These are phyloP conservation scores for Spiromastix sp. DNA, from an alignment of 2,329 filamentous ascomycete genomes.

Conservation along the genomic window DNA sequence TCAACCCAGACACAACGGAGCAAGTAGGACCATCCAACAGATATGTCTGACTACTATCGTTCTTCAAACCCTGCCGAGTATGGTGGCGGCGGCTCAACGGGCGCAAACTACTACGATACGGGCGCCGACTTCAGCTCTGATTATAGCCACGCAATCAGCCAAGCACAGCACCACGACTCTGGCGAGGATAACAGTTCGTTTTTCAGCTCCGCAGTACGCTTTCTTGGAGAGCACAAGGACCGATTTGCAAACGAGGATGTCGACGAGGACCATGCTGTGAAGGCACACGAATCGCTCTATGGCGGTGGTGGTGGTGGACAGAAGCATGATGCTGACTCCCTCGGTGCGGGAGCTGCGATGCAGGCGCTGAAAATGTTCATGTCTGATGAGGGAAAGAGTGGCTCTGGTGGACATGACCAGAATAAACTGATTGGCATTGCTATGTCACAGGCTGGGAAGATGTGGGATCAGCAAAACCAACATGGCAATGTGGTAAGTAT, in stretches of 20 bases:
- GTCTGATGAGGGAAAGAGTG: constrained; percentile 37
- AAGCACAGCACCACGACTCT: constrained; percentile 43
- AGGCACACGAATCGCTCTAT: constrained; percentile 68
- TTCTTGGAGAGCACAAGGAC: constrained; percentile 45
- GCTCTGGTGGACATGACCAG: constrained; percentile 46
- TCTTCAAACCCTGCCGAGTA: constrained; percentile 9
- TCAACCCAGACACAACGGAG: too few species aligned
- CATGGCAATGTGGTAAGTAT: constrained; percentile 44
- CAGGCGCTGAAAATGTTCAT: constrained; percentile 69
- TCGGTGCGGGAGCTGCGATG: constrained; percentile 37
- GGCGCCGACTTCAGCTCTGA: constrained; percentile 27
- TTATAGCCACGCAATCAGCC: constrained; percentile 42
- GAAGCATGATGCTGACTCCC: constrained; percentile 35
- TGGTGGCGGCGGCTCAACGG: constrained; percentile 15
- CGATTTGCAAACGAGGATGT: constrained; percentile 40
- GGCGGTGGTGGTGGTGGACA: constrained; percentile 36
- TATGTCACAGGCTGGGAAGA: constrained; percentile 77
- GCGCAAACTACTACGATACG: constrained; percentile 20
- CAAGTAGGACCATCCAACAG: too few species aligned
- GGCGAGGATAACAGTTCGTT: constrained; percentile 36
- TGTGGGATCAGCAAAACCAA: constrained; percentile 52
- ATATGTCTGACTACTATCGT: neutral
- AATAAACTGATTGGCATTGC: constrained; percentile 75
- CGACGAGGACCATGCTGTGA: constrained; percentile 57
- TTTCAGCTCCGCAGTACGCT: constrained; percentile 47